phyloP scores from a whole-genome alignment of 2,329 filamentous ascomycete species.

The Paecilomyces variotii region DNA sequence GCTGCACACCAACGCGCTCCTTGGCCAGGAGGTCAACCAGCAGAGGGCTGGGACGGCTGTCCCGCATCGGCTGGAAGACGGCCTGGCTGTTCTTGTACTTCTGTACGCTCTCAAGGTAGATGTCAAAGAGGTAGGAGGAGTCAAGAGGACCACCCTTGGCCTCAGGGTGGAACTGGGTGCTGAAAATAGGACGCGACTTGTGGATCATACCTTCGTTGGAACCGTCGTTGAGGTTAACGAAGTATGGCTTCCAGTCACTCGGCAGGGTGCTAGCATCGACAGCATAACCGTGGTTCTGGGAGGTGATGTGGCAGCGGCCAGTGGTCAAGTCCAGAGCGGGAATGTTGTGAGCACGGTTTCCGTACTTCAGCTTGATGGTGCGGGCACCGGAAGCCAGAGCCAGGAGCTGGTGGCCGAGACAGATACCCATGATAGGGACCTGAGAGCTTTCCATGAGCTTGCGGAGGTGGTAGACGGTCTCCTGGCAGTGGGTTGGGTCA shows the following conservation, averaged over 20 bases:
- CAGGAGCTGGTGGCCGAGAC: constrained; percentile 91
- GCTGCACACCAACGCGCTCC: constrained; percentile 86
- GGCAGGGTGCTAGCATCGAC: constrained; percentile 78
- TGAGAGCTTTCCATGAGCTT: constrained; percentile 87
- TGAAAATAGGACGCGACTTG: constrained; percentile 92
- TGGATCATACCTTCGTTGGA: constrained; percentile 98
- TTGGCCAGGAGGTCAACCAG: constrained; percentile 86
- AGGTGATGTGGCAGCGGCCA: constrained; percentile 96
- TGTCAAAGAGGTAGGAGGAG: constrained; percentile 91
- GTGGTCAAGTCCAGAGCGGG: constrained; percentile 90
- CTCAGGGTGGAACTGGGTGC: constrained; percentile 97
- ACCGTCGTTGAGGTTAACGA: constrained; percentile 95
- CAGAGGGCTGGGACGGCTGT: constrained; percentile 79
- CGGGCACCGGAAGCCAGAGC: constrained; percentile 79
- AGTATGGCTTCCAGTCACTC: constrained; percentile 92
- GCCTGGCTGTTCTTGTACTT: constrained; percentile 80
- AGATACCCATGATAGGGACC: constrained; percentile 95
- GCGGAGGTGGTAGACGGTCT: constrained; percentile 85
- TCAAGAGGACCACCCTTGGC: constrained; percentile 96
- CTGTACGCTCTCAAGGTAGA: constrained; percentile 83
- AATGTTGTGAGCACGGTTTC: constrained; percentile 98
- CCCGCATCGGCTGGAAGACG: constrained; percentile 62
- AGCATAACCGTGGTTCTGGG: constrained; percentile 96
- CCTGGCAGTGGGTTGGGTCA: constrained; percentile 93
- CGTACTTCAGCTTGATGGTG: constrained; percentile 98